Evolutionary conservation across 768 basidiomycete species (phyloP), one percentile per base, ranked within the genome.

Genomic region (Amyloporia xantha): DNA sequence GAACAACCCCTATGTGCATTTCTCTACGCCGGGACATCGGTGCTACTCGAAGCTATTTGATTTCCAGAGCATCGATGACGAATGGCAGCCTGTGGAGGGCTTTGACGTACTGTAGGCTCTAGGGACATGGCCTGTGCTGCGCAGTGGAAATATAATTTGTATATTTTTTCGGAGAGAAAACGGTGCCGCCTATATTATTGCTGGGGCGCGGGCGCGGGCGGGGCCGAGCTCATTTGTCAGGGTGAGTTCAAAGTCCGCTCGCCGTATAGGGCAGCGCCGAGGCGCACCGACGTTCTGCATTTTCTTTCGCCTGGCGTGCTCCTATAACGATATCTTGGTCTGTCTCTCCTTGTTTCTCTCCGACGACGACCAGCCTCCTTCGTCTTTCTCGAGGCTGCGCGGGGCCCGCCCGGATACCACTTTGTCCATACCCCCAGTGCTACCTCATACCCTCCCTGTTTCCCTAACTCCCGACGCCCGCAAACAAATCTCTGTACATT

Each of bases 21-120:
- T 86, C 59, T 82, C 79, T 26, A 73, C 66, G 25, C 70, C 65
- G 10, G 75, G 75, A 12, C 59, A 59, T 5, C 53, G 61, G 9
- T 89, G 87, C 59, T 88, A 76, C 63, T 73, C 74, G 49, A 82
- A 78, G 61, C 61, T 88, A 50, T 89, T 89, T 61, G 86, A 89
- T 54, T 58, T 69, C 43, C 64, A 71, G 48, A 62, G 56, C 41
- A 58, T 59, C 41, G 71, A 71, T 26, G 61, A 65, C 50, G 73
- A 66, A 42, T 79, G 77, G 76, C 68, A 78, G 55, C 71, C 72
- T 5, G 57, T 76, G 51, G 74, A 71, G 51, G 70, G 60, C 25
- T 70, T 77, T 52, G 65, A 67, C 30, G 36, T 45, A 23, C 37
- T 61, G 49, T 59, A 51, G 56, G 54, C 44, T 60, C 41, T 50